Evolutionary conservation across 139 green algal species (phyloP).

Genomic region (Micromonas commoda): DNA sequence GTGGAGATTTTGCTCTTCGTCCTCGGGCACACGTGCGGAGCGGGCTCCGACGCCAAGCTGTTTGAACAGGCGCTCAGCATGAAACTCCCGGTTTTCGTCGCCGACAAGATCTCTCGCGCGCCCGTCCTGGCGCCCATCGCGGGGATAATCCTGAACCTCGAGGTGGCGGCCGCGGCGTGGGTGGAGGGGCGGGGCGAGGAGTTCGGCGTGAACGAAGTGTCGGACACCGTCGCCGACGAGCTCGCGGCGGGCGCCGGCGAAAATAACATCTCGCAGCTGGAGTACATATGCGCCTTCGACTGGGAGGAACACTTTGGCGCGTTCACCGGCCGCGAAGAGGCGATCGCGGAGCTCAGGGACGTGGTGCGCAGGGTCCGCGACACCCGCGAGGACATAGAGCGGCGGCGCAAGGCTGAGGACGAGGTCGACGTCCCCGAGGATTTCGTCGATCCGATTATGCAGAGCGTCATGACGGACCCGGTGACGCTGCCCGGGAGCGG

Average conservation of each 20-base stretch:
- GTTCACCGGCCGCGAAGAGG: neutral
- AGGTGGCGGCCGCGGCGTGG: constrained; percentile 29
- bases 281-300: neutral
- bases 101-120: constrained; percentile 39
- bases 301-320: neutral
- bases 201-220: neutral
- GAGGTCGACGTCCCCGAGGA: constrained; percentile 45
- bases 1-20: constrained; percentile 70
- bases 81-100: neutral
- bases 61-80: constrained; percentile 28
- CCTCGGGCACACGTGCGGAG: constrained; percentile 58
- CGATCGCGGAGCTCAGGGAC: no score
- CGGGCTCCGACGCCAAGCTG: constrained; percentile 40
- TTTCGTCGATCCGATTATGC: constrained; percentile 48
- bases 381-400: neutral
- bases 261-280: neutral
- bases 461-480: constrained; percentile 55
- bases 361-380: constrained; percentile 3
- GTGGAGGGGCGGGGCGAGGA: neutral
- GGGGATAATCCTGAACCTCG: constrained; percentile 48
- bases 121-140: constrained; percentile 49
- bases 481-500: constrained; percentile 59
- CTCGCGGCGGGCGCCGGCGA: neutral
- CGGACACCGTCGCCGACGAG: neutral
- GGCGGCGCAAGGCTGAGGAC: neutral